phyloP scores from a whole-genome alignment of 2,329 filamentous ascomycete genomes.

The Colletotrichum sp. region DNA sequence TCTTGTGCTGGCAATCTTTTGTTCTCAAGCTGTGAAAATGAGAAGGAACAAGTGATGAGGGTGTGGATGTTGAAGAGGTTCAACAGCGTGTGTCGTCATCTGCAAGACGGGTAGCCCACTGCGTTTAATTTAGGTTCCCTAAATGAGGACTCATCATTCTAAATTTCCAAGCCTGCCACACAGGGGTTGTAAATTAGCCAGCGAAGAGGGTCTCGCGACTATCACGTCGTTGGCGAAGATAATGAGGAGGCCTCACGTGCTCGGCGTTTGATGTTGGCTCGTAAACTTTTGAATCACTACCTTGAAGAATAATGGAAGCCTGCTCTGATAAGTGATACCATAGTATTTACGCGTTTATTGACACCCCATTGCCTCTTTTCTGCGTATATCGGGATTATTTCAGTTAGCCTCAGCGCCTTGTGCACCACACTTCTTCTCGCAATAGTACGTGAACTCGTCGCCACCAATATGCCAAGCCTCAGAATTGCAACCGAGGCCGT shows the following conservation, averaged over 20 bases:
- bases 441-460: conserved; percentile 21
- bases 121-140: accelerated
- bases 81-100: neutral
- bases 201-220: neutral
- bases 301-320: neutral
- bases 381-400: accelerated
- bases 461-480: conserved; percentile 17
- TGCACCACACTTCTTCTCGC: conserved; percentile 19
- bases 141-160: neutral
- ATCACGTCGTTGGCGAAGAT: neutral
- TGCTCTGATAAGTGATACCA: neutral
- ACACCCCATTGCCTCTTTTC: neutral
- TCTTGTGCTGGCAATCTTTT: neutral
- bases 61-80: accelerated
- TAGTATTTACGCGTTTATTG: neutral
- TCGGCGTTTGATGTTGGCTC: neutral
- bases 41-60: neutral
- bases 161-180: neutral
- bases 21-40: neutral
- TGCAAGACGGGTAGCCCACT: neutral
- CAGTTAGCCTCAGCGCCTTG: conserved; percentile 16
- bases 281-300: neutral
- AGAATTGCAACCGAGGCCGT: conserved; percentile 16
- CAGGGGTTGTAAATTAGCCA: neutral
- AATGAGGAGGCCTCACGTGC: neutral